These are phyloP conservation scores for Halenospora varia DNA, from an alignment of 495 filamentous ascomycete species.

Conservation along the genomic window DNA sequence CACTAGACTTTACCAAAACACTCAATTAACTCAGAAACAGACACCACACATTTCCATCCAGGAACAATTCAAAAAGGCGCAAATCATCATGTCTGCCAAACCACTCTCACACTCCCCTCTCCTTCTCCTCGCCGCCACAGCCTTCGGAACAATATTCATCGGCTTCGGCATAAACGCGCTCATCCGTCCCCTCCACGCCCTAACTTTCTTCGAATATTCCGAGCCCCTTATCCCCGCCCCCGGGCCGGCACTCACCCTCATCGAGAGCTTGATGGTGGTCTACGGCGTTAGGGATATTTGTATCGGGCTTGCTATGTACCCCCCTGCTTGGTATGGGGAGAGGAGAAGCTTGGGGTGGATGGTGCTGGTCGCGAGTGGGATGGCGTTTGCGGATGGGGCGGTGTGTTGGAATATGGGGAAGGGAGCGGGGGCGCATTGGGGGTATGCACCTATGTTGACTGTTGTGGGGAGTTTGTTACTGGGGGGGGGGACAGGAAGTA, in stretches of 20 bases:
- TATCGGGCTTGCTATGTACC: conserved; percentile 45
- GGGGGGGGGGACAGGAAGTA: too few species aligned
- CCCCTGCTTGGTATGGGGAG: conserved; percentile 34
- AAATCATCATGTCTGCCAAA: too few species aligned
- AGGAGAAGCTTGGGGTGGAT: conserved; percentile 41
- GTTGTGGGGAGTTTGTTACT: conserved; percentile 32
- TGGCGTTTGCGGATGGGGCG: conserved; percentile 44
- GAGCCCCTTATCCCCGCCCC: conserved; percentile 25
- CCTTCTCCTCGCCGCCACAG: conserved; percentile 24
- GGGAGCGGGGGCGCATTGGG: conserved; percentile 53
- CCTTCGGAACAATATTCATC: conserved; percentile 41
- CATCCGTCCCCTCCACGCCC: conserved; percentile 37
- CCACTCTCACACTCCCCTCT: conserved; percentile 20
- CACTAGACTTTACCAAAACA: too few species aligned
- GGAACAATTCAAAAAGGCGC: too few species aligned
- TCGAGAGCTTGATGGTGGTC: conserved; percentile 40
- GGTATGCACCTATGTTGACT: conserved; percentile 43
- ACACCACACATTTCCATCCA: too few species aligned
- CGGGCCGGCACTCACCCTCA: conserved; percentile 33
- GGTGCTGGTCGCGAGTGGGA: conserved; percentile 36
- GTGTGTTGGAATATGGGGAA: conserved; percentile 23
- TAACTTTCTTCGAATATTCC: conserved; percentile 43
- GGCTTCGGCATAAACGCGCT: conserved; percentile 47
- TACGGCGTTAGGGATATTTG: conserved; percentile 52
- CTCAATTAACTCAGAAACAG: too few species aligned